Percentiles rank a stretch among this genome's conserved stretches.
Conservation (phyloP, 2,329 filamentous ascomycete species). For the Ceratocystis papillata region DNA sequence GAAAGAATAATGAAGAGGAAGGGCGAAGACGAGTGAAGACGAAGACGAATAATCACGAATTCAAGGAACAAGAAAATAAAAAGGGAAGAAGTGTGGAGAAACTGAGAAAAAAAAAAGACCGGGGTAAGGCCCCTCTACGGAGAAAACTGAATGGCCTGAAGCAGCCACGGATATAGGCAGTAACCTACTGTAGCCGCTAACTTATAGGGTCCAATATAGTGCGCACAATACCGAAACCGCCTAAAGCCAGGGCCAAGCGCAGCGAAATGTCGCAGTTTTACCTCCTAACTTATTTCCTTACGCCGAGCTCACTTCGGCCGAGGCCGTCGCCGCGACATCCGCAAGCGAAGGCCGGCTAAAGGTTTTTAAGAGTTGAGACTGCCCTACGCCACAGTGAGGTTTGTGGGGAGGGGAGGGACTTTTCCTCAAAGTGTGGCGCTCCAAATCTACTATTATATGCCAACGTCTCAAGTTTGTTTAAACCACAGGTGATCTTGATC, state of each 20-base stretch:
- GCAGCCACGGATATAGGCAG: not conserved
- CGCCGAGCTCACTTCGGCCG: slow-evolving; percentile 24
- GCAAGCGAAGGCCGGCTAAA: slow-evolving; percentile 1
- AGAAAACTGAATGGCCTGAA: not conserved
- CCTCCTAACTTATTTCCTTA: slow-evolving; percentile 19
- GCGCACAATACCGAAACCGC: not conserved
- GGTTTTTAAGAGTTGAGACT: not conserved
- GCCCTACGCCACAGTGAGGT: not conserved
- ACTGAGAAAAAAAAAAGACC: slow-evolving; percentile 13
- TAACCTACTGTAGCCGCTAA: not conserved
- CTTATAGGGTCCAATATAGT: slow-evolving; percentile 7
- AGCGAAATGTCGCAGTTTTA: slow-evolving; percentile 19
- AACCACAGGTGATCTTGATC: too few relatives aligned
- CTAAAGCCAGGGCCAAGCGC: slow-evolving; percentile 2
- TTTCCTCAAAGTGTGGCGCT: not conserved
- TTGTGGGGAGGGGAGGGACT: not conserved
- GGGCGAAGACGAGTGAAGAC: slow-evolving; percentile 23
- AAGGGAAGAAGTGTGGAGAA: slow-evolving; percentile 13
- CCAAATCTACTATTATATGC: too few relatives aligned
- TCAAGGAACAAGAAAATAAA: slow-evolving; percentile 11
- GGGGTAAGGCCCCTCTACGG: slow-evolving; percentile 4
- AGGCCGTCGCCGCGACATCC: slow-evolving; percentile 16
- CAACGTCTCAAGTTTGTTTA: too few relatives aligned
- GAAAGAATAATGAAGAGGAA: slow-evolving; percentile 19
- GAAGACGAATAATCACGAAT: slow-evolving; percentile 15